Evolutionary conservation across 176 grass and related monocot genomes (phyloP), one percentile per base, ranked within the genome.

Genomic region (Juncus inflexus): DNA sequence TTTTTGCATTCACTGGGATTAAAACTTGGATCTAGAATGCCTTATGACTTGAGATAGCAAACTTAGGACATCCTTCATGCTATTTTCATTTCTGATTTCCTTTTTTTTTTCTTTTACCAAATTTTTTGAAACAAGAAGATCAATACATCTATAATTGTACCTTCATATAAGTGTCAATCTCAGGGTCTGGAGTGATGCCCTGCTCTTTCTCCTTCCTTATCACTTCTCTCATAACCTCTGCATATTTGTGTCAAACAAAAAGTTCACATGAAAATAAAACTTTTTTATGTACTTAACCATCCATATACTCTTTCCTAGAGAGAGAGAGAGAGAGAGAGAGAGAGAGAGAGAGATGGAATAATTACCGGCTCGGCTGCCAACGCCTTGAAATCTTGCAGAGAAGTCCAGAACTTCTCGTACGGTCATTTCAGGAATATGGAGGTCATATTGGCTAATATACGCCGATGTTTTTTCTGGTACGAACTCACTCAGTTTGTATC

Each of bases 81-180:
- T 47, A 9, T 47, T 47, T 47, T 47, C 19, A 28, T 28, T 28
- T 28, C 19, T 28, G 19, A 28, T 28, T 28, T 28, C 19, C 1
- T 28, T 28, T 28, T 28, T 9, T 47, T 47, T 47, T 47, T 47
- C 6, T 47, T 6, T 9, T 6, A 47, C 43, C 43, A 47, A 47
- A 47, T 47, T 47, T 28, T 47, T 47, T 47, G 43, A 38, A 61
- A n/a, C 7, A 70, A 45, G 15, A 73, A 9, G 19, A 54, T 52
- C 0, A 9, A 15, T 55, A 59, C n/a, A 5, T 28, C 19, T 28
- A 28, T 28, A 28, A 28, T 12, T 42, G 62, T 64, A 87, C 90
- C 83, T 95, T 95, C 90, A 95, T 95, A n/a, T 86, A 89, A 4
- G 80, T 85, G 70, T 95, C 90, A 40, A 95, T 75, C n/a, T 95